Evolutionary conservation across 768 basidiomycete species (phyloP), one percentile per base, ranked within the genome.

Genomic region (Artomyces pyxidatus): DNA sequence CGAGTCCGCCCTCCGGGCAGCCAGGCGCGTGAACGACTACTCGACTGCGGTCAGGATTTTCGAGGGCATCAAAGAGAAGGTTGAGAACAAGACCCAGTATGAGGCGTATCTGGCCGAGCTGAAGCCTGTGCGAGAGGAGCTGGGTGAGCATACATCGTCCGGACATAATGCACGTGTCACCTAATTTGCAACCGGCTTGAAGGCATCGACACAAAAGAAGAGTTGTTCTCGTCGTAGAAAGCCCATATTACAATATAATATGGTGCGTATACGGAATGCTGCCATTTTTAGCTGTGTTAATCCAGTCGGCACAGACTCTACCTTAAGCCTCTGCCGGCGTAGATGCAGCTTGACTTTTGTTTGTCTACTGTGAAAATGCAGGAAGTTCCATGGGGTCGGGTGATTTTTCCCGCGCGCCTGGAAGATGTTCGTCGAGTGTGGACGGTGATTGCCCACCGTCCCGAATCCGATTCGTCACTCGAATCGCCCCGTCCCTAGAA

Each of bases 41-140:
- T 85, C 95, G 37, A 99, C 96, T 35, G 94, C 95, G 37, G 92
- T 99, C 50, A 77, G 96, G 53, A 78, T 98, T 58, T 90, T 97
- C 61, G 95, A 98, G 76, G 96, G 95, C 52, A 67, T 99, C 61
- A 85, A 80, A 73, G 92, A 93, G 70, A 98, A 99, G 76, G 93
- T 96, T 41, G 96, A 99, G 76, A 98, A 94, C 73, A 87, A 88
- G 73, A 71, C 80, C 50, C 96, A 98, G 70, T 98, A 98, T 64
- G 74, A 91, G 72, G 82, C 84, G 27, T 98, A 99, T 66, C 71
- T 99, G 63, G 80, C 88, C 12, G 95, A 97, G 70, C 75, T 96
- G 58, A 90, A 87, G 68, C 75, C 80, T 45, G 71, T 96, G 56
- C 78, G 89, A 58, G 83, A 95, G 64, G 94, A 99, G 72, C 77